These are phyloP conservation scores for Termitomyces sp. DNA, from an alignment of 768 basidiomycete genomes.

Conservation along the genomic window DNA sequence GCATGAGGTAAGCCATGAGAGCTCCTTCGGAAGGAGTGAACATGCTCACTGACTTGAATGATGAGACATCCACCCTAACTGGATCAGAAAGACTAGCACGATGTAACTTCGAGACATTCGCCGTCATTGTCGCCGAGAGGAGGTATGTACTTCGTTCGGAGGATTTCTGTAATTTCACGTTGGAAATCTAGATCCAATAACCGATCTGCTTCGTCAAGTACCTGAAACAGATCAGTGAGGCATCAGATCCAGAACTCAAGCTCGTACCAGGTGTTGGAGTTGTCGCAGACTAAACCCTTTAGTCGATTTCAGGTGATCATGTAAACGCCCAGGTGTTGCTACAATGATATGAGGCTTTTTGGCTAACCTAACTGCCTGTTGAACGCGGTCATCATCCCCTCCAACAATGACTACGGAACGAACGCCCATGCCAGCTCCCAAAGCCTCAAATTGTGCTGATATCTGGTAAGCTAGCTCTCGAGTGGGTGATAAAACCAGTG, in stretches of 20 bases:
- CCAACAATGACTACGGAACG: constrained; percentile 87
- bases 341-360: constrained; percentile 93
- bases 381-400: constrained; percentile 87
- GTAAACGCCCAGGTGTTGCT: constrained; percentile 87
- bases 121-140: constrained; percentile 97
- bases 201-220: constrained; percentile 95
- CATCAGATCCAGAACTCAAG: background rate
- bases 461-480: constrained; percentile 96
- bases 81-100: constrained; percentile 88
- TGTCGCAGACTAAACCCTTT: constrained; percentile 88
- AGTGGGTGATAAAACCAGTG: constrained; percentile 89
- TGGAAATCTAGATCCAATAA: constrained; percentile 94
- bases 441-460: constrained; percentile 86
- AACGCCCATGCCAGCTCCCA: constrained; percentile 91
- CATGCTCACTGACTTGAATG: constrained; percentile 58
- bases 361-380: constrained; percentile 84
- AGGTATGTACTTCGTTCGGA: constrained; percentile 89
- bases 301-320: constrained; percentile 92
- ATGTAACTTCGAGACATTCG: constrained; percentile 93
- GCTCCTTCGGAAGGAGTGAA: background rate
- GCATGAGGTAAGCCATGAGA: no score
- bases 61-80: constrained; percentile 85
- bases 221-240: constrained; percentile 38
- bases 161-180: constrained; percentile 88
- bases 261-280: constrained; percentile 79